Evolutionary conservation across 371 early-diverging fungal species (phyloP), one percentile per base, ranked within the genome.

Genomic region (Mortierella sp.): DNA sequence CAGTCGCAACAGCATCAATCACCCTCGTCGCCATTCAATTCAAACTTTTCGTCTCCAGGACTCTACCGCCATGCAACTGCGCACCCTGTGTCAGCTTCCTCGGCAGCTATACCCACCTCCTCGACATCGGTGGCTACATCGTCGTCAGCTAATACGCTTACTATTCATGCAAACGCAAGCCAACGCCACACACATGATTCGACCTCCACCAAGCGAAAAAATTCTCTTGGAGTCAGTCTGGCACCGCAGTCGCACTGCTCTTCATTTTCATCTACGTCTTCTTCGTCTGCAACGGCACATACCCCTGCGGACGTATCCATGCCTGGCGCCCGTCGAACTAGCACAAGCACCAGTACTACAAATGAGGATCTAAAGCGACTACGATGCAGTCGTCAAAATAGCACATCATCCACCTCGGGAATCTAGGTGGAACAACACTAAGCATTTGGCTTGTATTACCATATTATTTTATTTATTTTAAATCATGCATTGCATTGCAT

Each of bases 281-380:
- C 81, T 1, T 67, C 80, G 0, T 67, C 74, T 4, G 55, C 63
- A 22, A 32, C 50, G 2, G 64, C 64, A 45, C 71, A 70, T 19
- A 36, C 71, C 3, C 65, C 68, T 32, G 24, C 74, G 11, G 73
- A 72, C 8, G 21, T 59, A 19, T 71, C 72, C 1, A 16, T 74
- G 47, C 55, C 81, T 10, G 81, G 81, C 13, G 66, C 81, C 1
- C 72, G 81, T 3, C 68, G 81, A 6, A 81, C 81, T 13, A 81
- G 81, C 47, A 81, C 81, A 7, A 69, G 72, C n/a, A 63, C 81
- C 16, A 81, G 81, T 52, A 81, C 81, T 3, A 75, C 76, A 36
- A 75, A 81, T 22, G 81, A 81, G 61, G 81, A 81, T 58, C 45
- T 81, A 57, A 81, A 81, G 57, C 81, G 81, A 19, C 36, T 81